Evolutionary conservation across 225 moss, liverwort and hornwort species (phyloP).

Genomic region (Straminergon stramineum): DNA sequence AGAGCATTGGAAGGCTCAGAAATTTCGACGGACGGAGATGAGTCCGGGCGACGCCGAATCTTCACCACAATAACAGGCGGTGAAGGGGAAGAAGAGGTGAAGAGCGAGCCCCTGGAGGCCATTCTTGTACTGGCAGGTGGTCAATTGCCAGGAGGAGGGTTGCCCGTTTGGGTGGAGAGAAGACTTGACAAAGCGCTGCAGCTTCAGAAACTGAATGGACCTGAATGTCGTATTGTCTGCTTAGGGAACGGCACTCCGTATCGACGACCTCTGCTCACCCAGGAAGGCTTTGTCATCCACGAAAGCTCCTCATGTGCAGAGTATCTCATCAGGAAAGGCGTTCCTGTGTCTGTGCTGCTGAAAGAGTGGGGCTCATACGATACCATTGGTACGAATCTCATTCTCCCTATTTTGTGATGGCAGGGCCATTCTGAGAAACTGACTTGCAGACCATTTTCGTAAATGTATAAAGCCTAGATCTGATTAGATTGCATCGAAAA

Average conservation of each 20-base stretch:
- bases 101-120: slow-evolving; percentile 26
- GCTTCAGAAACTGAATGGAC: slow-evolving; percentile 31
- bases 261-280: slow-evolving; percentile 31
- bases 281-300: slow-evolving; percentile 37
- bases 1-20: background rate
- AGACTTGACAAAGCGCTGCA: slow-evolving; percentile 45
- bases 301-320: slow-evolving; percentile 43
- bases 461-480: background rate
- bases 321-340: slow-evolving; percentile 29
- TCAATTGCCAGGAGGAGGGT: slow-evolving; percentile 31
- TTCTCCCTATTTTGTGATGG: background rate
- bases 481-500: background rate
- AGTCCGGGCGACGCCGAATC: background rate
- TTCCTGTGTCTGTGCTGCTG: slow-evolving; percentile 10
- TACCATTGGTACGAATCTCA: slow-evolving; percentile 30
- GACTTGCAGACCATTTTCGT: background rate
- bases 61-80: background rate
- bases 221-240: slow-evolving; percentile 31
- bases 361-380: slow-evolving; percentile 62
- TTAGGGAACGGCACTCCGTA: slow-evolving; percentile 41
- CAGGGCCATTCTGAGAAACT: background rate
- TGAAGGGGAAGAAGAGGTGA: background rate
- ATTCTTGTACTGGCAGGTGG: slow-evolving; percentile 55
- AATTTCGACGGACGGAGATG: background rate
- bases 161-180: slow-evolving; percentile 50